Evolutionary conservation across 148 eudicot genomes (phyloP).

Genomic region (Rhododendron kiyosumense): DNA sequence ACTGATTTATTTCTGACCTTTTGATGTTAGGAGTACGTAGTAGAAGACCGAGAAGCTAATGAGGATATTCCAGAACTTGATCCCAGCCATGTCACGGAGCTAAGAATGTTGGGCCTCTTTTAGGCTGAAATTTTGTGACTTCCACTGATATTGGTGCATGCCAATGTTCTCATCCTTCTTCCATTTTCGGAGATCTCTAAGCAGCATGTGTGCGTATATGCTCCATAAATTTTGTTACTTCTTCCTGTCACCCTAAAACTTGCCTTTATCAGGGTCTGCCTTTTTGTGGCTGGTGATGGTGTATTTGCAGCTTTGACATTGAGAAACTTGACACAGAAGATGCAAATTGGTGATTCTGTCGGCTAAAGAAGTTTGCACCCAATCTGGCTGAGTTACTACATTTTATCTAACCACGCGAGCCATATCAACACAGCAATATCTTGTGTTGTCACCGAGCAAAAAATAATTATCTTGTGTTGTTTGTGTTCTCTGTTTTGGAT

Average conservation of each 20-base stretch:
- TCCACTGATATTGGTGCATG: constrained; percentile 7
- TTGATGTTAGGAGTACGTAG: constrained; percentile 67
- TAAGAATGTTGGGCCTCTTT: constrained; percentile 90
- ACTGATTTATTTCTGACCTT: constrained; percentile 8
- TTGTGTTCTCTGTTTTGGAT: constrained; percentile 5
- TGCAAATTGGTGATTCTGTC: constrained; percentile 1
- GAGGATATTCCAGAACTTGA: constrained; percentile 76
- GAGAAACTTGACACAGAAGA: not conserved
- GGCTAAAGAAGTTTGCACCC: not conserved
- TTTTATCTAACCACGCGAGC: not conserved
- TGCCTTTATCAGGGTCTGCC: not conserved
- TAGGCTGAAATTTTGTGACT: constrained; percentile 21
- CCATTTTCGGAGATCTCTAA: not conserved
- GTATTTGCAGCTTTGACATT: constrained; percentile 6
- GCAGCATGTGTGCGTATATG: not conserved
- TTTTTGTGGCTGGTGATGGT: not conserved
- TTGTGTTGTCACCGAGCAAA: not conserved
- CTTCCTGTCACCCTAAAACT: not conserved
- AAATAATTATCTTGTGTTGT: not conserved
- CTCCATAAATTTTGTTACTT: not conserved
- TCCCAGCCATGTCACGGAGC: constrained; percentile 75
- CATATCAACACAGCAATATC: not conserved
- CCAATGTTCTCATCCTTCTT: not conserved
- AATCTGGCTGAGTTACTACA: not conserved
- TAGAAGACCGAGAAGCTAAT: constrained; percentile 76